Percentiles rank a stretch among this genome's conserved stretches.
Evolutionary conservation across 1,139 yeast species (phyloP).

Genomic region (Yamadazyma buinensis): DNA sequence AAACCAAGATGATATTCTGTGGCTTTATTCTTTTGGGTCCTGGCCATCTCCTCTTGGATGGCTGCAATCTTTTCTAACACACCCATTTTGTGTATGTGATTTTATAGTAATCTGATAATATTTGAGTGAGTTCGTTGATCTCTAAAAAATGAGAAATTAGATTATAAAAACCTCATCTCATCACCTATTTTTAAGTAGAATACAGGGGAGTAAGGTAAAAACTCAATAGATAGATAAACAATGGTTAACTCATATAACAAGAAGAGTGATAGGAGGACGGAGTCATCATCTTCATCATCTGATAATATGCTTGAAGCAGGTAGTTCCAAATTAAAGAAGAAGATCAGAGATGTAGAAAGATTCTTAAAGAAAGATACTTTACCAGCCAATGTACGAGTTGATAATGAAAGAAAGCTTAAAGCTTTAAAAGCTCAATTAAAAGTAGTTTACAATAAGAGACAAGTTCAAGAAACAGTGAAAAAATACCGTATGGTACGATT

Average conservation of each 20-base stretch:
- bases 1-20: conserved; percentile 96
- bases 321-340: conserved; percentile 65
- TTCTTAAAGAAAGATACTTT: conserved; percentile 57
- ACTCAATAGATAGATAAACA: too few relatives aligned
- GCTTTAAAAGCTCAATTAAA: conserved; percentile 68
- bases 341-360: conserved; percentile 82
- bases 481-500: conserved; percentile 94
- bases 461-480: conserved; percentile 58
- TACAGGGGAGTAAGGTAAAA: too few relatives aligned
- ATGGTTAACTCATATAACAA: not conserved
- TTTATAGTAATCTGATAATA: not conserved
- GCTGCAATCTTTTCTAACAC: conserved; percentile 72
- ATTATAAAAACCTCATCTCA: too few relatives aligned
- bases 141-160: not conserved
- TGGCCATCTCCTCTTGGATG: conserved; percentile 88
- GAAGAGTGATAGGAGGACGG: conserved; percentile 1
- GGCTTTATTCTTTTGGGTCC: conserved; percentile 97
- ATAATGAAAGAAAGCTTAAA: conserved; percentile 81
- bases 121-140: conserved; percentile 2
- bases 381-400: conserved; percentile 73
- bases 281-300: not conserved
- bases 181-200: not conserved
- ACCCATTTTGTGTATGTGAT: conserved; percentile 29
- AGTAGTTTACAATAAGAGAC: conserved; percentile 46
- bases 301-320: conserved; percentile 30